Conservation (phyloP, 495 filamentous ascomycete species). For the Glutinoglossum americanum region DNA sequence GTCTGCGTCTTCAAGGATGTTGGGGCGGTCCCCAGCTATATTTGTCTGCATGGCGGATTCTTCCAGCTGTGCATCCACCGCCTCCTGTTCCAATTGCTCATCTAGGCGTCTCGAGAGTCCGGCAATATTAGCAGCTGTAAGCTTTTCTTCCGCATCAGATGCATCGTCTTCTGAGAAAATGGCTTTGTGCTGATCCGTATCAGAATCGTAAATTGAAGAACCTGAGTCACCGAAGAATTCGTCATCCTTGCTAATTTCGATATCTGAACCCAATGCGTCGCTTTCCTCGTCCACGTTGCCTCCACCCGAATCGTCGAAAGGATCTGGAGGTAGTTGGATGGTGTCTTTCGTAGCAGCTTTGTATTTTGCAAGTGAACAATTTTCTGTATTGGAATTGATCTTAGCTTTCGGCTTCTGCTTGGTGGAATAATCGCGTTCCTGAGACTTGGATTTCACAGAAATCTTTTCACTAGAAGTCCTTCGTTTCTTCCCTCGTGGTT, state of each 20-base stretch:
- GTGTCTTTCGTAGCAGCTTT: not conserved
- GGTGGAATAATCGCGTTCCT: not conserved
- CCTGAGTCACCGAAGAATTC: conserved; percentile 30
- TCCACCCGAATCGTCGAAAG: conserved; percentile 15
- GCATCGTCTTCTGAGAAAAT: conserved; percentile 92
- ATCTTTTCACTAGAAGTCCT: conserved; percentile 30
- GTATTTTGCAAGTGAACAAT: not conserved
- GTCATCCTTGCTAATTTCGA: conserved; percentile 16
- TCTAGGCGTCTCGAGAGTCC: conserved; percentile 73
- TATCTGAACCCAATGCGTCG: conserved; percentile 14
- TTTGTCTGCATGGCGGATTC: conserved; percentile 88
- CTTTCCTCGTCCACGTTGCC: conserved; percentile 25
- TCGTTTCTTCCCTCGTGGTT: conserved; percentile 42
- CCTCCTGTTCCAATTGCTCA: conserved; percentile 40
- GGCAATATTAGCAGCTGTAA: conserved; percentile 92
- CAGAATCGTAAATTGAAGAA: conserved; percentile 55
- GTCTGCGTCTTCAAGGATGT: conserved; percentile 38
- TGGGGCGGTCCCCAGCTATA: conserved; percentile 59
- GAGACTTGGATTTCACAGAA: conserved; percentile 22
- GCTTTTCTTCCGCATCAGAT: conserved; percentile 67
- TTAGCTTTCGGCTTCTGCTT: not conserved
- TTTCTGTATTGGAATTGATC: not conserved
- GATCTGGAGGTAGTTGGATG: not conserved
- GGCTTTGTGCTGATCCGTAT: conserved; percentile 35
- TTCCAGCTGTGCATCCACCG: conserved; percentile 59